phyloP scores from a whole-genome alignment of 2,329 filamentous ascomycete species.

The Gaeumannomyces sp. region DNA sequence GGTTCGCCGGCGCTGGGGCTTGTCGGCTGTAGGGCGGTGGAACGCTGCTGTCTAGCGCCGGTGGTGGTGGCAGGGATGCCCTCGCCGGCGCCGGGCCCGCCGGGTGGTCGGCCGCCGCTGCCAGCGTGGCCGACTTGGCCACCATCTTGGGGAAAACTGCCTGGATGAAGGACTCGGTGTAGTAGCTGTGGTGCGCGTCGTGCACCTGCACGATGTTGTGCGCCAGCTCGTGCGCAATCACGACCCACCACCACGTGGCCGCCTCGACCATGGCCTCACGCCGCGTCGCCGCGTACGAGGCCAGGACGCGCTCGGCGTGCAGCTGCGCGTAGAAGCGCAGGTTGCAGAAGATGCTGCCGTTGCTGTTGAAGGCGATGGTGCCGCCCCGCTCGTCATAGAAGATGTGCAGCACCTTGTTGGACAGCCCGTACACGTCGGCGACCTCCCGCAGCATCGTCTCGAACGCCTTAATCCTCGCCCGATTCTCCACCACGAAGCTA shows the following conservation, averaged over 20 bases:
- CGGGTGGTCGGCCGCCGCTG: conserved; percentile 13
- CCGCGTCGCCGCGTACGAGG: conserved; percentile 11
- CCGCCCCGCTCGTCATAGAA: conserved; percentile 75
- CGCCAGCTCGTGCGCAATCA: conserved; percentile 90
- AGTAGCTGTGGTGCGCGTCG: conserved; percentile 73
- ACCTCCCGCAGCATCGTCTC: conserved; percentile 63
- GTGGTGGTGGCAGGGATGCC: neutral
- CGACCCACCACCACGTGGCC: conserved; percentile 31
- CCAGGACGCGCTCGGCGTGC: conserved; percentile 49
- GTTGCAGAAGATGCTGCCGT: conserved; percentile 89
- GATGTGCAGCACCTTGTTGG: conserved; percentile 66
- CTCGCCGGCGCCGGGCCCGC: neutral
- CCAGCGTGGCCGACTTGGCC: conserved; percentile 37
- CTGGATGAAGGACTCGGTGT: conserved; percentile 74
- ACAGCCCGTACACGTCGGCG: conserved; percentile 65
- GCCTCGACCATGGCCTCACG: conserved; percentile 29
- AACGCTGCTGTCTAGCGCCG: neutral
- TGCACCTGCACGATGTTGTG: conserved; percentile 84
- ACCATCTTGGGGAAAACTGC: conserved; percentile 71
- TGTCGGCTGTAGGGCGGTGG: neutral
- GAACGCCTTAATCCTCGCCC: conserved; percentile 61
- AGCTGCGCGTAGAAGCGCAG: conserved; percentile 78
- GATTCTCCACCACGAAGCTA: conserved; percentile 56
- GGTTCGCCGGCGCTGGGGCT: neutral
- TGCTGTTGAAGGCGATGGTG: conserved; percentile 88